Conservation (phyloP, 805 yeast genomes). For the Candida tibetensis region DNA sequence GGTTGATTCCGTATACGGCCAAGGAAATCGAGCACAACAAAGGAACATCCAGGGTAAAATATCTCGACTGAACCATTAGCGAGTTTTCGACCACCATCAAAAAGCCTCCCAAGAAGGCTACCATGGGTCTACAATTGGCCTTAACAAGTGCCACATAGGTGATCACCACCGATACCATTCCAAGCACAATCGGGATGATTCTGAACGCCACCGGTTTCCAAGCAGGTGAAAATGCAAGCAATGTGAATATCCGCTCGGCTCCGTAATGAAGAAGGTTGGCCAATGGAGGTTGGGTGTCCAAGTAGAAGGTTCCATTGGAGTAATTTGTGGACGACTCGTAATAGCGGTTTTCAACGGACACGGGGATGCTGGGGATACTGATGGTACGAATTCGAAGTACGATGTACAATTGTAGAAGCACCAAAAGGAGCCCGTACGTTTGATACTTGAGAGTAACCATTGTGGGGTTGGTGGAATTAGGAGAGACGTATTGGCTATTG, state of each 20-base stretch:
- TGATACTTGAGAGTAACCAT: no score
- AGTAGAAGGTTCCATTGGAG: slow-evolving; percentile 57
- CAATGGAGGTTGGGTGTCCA: slow-evolving; percentile 74
- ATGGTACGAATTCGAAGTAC: slow-evolving; percentile 13
- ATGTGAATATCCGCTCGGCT: not conserved
- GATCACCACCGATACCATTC: slow-evolving; percentile 51
- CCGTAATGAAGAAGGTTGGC: slow-evolving; percentile 55
- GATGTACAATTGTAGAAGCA: slow-evolving; percentile 29
- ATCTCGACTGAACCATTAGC: slow-evolving; percentile 58
- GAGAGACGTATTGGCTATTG: no score
- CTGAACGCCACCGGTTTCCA: slow-evolving; percentile 45
- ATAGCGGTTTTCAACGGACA: slow-evolving; percentile 49
- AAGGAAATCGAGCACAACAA: slow-evolving; percentile 46
- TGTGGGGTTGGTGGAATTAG: no score
- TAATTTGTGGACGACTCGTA: slow-evolving; percentile 43
- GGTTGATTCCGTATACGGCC: slow-evolving; percentile 50
- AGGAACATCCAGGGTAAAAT: slow-evolving; percentile 40
- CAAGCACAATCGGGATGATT: slow-evolving; percentile 52
- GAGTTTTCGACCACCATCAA: slow-evolving; percentile 64
- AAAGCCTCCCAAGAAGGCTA: slow-evolving; percentile 50
- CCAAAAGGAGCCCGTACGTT: no score
- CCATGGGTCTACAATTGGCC: slow-evolving; percentile 49
- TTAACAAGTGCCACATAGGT: slow-evolving; percentile 55
- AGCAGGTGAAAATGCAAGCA: not conserved
- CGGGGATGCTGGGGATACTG: slow-evolving; percentile 35